Evolutionary conservation across 1,284 basidiomycete species (phyloP), one percentile per base, ranked within the genome.

Genomic region (Amylostereum areolatum): DNA sequence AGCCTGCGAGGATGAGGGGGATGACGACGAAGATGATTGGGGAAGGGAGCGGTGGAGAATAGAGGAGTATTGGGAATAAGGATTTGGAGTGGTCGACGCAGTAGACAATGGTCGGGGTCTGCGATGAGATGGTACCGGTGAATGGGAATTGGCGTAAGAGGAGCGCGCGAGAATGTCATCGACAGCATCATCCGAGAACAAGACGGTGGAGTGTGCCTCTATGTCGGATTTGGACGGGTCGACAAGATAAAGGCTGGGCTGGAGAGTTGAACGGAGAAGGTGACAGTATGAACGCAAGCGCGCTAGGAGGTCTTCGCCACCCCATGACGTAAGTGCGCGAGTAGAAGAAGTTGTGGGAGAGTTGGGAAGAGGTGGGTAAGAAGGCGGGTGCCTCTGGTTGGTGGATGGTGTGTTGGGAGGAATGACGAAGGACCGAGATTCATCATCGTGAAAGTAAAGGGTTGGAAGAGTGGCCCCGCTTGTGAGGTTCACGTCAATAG

Each of bases 381-480:
- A 70, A 18, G 72, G 75, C 2, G 76, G 59, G 52, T 67, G 58
- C 49, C 44, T 46, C 42, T 59, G 58, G 52, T 48, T 48, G 35
- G 53, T 47, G 46, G 51, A 52, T 30, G 73, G 56, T 8, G 77
- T 69, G 46, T 66, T 65, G 10, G 74, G 66, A n/a, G 80, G 73
- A 45, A 78, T 66, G 27, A 77, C 78, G 66, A 85, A 80, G 6
- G 91, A 92, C 31, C 78, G 80, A 0, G 92, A 93, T 65, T 97
- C 94, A 57, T 98, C 95, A 61, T 98, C 96, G 64, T 98, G 96
- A 65, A 98, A 98, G 66, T 93, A 84, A 3, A 99, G 77, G 0
- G 90, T 93, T 0, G 93, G 92, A 0, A 97, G 76, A 0, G 92
- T 93, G 36, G 92, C 80, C 10, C 94, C 93, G 54, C 88, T 95